Conservation (phyloP, 345 rosid species). For the Pelargonium nanum region DNA sequence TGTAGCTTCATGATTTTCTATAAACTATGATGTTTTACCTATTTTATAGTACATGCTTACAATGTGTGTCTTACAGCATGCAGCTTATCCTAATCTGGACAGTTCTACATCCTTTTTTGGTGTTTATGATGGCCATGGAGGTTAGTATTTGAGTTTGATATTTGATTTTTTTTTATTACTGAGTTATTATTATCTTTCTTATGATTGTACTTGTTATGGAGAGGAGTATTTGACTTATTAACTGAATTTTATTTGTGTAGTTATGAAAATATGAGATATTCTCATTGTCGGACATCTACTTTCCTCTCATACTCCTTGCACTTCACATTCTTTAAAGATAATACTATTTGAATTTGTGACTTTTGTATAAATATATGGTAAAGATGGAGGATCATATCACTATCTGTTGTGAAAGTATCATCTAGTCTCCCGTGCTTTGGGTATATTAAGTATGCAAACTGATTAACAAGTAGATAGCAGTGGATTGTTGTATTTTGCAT, state of each 20-base stretch:
- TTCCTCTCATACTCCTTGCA: background rate
- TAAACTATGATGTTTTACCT: conserved; percentile 1
- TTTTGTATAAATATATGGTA: background rate
- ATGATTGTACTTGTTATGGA: background rate
- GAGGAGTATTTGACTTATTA: background rate
- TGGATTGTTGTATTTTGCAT: background rate
- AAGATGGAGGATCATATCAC: background rate
- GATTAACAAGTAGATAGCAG: background rate
- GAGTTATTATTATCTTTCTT: background rate
- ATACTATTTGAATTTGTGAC: background rate
- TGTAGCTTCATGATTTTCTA: background rate
- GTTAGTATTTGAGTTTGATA: conserved; percentile 22
- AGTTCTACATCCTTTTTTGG: conserved; percentile 61
- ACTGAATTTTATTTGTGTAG: background rate
- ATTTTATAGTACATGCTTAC: background rate
- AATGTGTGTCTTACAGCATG: conserved; percentile 36
- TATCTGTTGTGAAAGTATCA: too few species aligned
- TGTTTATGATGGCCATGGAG: conserved; percentile 90
- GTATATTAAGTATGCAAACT: background rate
- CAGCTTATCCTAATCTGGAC: conserved; percentile 59
- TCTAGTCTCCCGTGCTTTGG: too few species aligned
- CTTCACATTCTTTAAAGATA: background rate
- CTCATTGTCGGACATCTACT: background rate
- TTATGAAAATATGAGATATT: background rate
- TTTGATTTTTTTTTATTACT: background rate